phyloP scores from a whole-genome alignment of 2,329 filamentous ascomycete genomes.

The Stachybotrys echinatus region DNA sequence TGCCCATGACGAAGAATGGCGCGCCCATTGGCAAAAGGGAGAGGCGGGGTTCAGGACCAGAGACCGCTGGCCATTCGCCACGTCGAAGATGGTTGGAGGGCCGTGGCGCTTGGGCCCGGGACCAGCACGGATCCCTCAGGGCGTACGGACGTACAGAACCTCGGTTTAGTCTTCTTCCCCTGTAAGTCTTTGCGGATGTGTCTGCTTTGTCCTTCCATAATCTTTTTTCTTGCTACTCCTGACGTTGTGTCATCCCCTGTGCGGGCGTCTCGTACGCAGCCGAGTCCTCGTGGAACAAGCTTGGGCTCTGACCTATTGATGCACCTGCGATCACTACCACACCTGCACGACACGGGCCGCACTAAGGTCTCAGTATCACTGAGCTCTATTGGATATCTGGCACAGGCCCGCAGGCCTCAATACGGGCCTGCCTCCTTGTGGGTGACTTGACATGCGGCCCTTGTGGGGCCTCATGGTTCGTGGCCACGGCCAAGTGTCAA shows the following conservation, averaged over 20 bases:
- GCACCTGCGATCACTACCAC: neutral
- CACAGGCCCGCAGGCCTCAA: slow-evolving; percentile 13
- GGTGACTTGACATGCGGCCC: slow-evolving; percentile 34
- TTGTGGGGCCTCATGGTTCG: slow-evolving; percentile 33
- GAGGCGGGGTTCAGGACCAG: neutral
- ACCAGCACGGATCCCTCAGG: neutral
- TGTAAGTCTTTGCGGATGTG: no score
- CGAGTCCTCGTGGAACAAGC: neutral
- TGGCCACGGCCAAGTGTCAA: slow-evolving; percentile 31
- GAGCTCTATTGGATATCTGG: neutral
- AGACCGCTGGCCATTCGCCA: neutral
- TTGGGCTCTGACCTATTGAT: neutral
- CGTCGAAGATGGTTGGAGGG: neutral
- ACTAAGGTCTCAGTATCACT: neutral
- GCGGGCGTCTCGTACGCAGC: neutral
- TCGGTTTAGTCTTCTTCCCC: neutral
- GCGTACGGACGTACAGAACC: neutral
- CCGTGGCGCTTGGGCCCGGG: neutral
- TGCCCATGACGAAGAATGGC: slow-evolving; percentile 2
- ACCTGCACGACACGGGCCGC: neutral
- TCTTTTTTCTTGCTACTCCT: neutral
- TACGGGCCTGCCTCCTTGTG: slow-evolving; percentile 7
- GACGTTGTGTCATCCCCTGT: neutral
- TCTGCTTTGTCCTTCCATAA: neutral
- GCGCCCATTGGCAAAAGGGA: neutral